phyloP scores from a whole-genome alignment of 1,284 basidiomycete species.

The Sanghuangporus weigelae region DNA sequence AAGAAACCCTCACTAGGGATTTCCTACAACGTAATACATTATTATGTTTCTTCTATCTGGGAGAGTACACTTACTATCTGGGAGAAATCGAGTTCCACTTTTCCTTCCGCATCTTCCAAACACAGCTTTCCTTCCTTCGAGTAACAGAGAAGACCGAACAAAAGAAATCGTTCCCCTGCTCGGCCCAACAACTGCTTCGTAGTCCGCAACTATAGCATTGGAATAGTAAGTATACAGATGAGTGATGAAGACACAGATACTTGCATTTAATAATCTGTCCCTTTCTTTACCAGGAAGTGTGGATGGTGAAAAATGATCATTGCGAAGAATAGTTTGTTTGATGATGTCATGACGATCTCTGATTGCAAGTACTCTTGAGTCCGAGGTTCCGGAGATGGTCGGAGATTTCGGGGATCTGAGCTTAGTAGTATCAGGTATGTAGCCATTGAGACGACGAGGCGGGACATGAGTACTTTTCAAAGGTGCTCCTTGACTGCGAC shows the following conservation, averaged over 20 bases:
- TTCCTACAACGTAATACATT: conserved; percentile 46
- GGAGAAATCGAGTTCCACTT: conserved; percentile 85
- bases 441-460: not conserved
- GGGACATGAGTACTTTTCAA: conserved; percentile 60
- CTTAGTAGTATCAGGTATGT: conserved; percentile 21
- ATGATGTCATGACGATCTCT: conserved; percentile 85
- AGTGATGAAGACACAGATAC: conserved; percentile 23
- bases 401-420: conserved; percentile 43
- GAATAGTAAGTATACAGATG: conserved; percentile 1
- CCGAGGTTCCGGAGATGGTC: conserved; percentile 72
- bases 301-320: conserved; percentile 95
- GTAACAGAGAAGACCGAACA: conserved; percentile 91
- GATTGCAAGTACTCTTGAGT: conserved; percentile 70
- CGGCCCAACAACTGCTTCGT: conserved; percentile 95
- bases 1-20: conserved; percentile 94
- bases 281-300: conserved; percentile 84
- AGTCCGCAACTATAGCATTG: conserved; percentile 73
- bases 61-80: conserved; percentile 58
- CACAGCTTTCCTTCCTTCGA: conserved; percentile 87
- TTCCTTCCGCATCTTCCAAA: conserved; percentile 92
- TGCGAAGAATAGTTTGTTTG: conserved; percentile 84
- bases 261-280: conserved; percentile 78
- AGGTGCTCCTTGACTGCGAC: conserved; percentile 78
- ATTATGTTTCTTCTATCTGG: not conserved
- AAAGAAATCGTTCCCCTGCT: conserved; percentile 84